Conservation (phyloP, 2,329 filamentous ascomycete genomes). For the Blastomyces silverae region DNA sequence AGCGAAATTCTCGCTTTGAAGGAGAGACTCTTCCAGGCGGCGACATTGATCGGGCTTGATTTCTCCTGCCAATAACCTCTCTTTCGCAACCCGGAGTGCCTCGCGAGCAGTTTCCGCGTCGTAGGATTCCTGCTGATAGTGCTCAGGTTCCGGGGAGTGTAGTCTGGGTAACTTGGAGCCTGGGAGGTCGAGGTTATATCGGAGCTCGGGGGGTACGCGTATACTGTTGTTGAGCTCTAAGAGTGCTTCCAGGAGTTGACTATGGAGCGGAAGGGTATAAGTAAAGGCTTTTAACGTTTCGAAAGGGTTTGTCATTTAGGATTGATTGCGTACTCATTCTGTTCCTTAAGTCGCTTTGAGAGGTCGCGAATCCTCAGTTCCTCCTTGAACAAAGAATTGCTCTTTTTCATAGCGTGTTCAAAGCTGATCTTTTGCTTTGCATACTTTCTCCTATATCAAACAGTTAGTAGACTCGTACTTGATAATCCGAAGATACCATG, state of each 20-base stretch:
- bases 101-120: constrained; percentile 32
- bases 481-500: not conserved
- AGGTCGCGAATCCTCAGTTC: constrained; percentile 76
- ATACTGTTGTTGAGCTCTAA: constrained; percentile 81
- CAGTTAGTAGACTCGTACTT: not conserved
- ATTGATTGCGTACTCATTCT: constrained; percentile 69
- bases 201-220: constrained; percentile 67
- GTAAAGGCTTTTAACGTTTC: constrained; percentile 17
- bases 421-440: constrained; percentile 77
- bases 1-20: constrained; percentile 36
- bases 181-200: constrained; percentile 59
- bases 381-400: constrained; percentile 56
- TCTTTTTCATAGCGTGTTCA: constrained; percentile 71
- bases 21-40: constrained; percentile 35
- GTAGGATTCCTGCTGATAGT: constrained; percentile 31
- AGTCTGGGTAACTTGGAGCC: constrained; percentile 37
- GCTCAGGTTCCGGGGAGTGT: constrained; percentile 40
- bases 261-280: constrained; percentile 37
- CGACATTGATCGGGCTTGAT: constrained; percentile 34
- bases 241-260: constrained; percentile 80
- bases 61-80: constrained; percentile 33
- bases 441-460: constrained; percentile 68
- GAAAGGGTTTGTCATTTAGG: not conserved
- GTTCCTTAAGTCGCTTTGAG: constrained; percentile 74
- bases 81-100: constrained; percentile 36